Evolutionary conservation across 306 rosid species (phyloP).

Genomic region (Carpinus viminea): DNA sequence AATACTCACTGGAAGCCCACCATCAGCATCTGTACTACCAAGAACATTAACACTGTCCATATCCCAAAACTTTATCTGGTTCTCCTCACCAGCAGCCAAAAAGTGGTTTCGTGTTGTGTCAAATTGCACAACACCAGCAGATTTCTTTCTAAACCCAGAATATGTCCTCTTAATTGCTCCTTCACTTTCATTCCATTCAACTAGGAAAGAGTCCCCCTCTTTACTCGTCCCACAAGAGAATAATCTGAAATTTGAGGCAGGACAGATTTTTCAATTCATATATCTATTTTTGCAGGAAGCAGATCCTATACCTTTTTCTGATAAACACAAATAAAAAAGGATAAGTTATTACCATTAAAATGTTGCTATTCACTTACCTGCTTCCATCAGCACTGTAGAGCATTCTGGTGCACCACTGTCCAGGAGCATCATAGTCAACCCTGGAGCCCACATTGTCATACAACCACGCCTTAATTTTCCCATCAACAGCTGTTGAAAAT

Average conservation of each 20-base stretch:
- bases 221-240: slow-evolving; percentile 94
- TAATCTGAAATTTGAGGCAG: slow-evolving; percentile 44
- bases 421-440: slow-evolving; percentile 92
- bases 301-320: background rate
- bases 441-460: slow-evolving; percentile 78
- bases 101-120: slow-evolving; percentile 79
- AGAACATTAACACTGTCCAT: slow-evolving; percentile 57
- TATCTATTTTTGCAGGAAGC: background rate
- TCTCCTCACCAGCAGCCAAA: slow-evolving; percentile 88
- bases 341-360: background rate
- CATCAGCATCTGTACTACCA: slow-evolving; percentile 66
- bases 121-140: slow-evolving; percentile 75
- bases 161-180: slow-evolving; percentile 78
- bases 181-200: slow-evolving; percentile 91
- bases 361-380: slow-evolving; percentile 46
- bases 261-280: background rate
- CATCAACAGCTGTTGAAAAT: slow-evolving; percentile 85
- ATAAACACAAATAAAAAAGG: background rate
- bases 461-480: slow-evolving; percentile 90
- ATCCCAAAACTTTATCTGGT: slow-evolving; percentile 88
- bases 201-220: slow-evolving; percentile 83
- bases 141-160: slow-evolving; percentile 76
- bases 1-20: slow-evolving; percentile 71
- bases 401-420: slow-evolving; percentile 78
- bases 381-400: slow-evolving; percentile 85